These are phyloP conservation scores for Stipa capillata DNA, from an alignment of 176 grass and related monocot genomes.

Conservation along the genomic window DNA sequence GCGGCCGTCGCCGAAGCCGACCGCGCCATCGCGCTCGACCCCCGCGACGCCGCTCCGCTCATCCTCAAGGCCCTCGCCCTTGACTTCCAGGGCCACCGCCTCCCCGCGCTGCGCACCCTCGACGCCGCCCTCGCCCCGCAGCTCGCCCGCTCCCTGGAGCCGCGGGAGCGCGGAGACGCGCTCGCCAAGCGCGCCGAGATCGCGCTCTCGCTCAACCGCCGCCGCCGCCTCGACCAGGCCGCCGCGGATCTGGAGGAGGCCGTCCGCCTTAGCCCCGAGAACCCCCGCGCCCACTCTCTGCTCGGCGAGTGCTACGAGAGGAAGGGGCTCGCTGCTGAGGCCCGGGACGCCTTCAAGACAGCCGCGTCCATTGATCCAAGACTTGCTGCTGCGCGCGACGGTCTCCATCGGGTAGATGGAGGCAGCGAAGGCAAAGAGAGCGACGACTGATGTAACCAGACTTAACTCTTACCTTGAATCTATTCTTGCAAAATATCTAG, in stretches of 20 bases:
- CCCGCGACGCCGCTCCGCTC: conserved; percentile 60
- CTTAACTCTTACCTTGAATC: neutral
- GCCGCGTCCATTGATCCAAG: conserved; percentile 53
- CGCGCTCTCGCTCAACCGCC: conserved; percentile 48
- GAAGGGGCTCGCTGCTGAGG: conserved; percentile 40
- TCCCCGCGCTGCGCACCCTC: conserved; percentile 53
- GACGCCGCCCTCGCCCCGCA: conserved; percentile 56
- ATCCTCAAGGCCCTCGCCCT: conserved; percentile 88
- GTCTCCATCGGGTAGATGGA: conserved; percentile 35
- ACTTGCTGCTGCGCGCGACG: conserved; percentile 30
- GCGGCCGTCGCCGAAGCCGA: conserved; percentile 68
- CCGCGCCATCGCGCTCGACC: conserved; percentile 66
- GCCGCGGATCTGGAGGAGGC: conserved; percentile 55
- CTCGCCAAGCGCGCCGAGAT: conserved; percentile 74
- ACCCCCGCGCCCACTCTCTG: conserved; percentile 49
- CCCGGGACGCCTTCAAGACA: conserved; percentile 49
- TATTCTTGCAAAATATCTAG: neutral
- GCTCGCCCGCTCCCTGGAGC: conserved; percentile 44
- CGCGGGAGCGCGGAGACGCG: conserved; percentile 71
- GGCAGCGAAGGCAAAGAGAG: conserved; percentile 15
- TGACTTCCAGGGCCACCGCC: conserved; percentile 66
- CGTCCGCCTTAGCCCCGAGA: conserved; percentile 65
- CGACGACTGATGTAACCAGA: conserved; percentile 29
- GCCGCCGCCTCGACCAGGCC: conserved; percentile 49
- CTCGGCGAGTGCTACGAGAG: conserved; percentile 80